Evolutionary conservation across 768 basidiomycete species (phyloP).

Genomic region (Hemileccinum rubropunctum): DNA sequence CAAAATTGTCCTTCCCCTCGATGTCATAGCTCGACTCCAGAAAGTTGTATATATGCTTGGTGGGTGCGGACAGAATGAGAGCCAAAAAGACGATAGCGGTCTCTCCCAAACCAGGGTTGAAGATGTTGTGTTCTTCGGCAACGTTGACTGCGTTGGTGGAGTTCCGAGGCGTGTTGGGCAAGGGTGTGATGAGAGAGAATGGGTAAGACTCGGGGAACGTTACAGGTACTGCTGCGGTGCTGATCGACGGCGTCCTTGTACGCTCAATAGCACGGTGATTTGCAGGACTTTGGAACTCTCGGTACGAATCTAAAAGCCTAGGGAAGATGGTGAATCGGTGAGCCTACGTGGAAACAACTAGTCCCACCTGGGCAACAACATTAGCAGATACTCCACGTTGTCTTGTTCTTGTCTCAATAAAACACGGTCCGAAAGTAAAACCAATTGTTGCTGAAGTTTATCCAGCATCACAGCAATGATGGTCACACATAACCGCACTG

Average conservation of each 20-base stretch:
- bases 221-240: slow-evolving; percentile 60
- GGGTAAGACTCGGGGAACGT: slow-evolving; percentile 95
- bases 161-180: slow-evolving; percentile 53
- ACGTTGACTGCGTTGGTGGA: slow-evolving; percentile 39
- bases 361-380: slow-evolving; percentile 78
- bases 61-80: slow-evolving; percentile 76
- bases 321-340: slow-evolving; percentile 3
- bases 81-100: slow-evolving; percentile 82
- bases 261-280: slow-evolving; percentile 71
- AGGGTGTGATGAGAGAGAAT: slow-evolving; percentile 71
- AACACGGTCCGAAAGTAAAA: slow-evolving; percentile 59
- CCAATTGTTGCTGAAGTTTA: slow-evolving; percentile 78
- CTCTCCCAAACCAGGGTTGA: slow-evolving; percentile 82
- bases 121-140: slow-evolving; percentile 48
- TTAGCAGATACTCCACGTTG: slow-evolving; percentile 83
- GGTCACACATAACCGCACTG: slow-evolving; percentile 84
- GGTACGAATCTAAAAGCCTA: slow-evolving; percentile 85
- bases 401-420: slow-evolving; percentile 81
- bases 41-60: slow-evolving; percentile 72
- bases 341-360: not conserved
- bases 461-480: slow-evolving; percentile 89
- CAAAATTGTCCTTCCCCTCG: slow-evolving; percentile 81
- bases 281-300: slow-evolving; percentile 70
- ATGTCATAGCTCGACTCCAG: slow-evolving; percentile 81
- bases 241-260: slow-evolving; percentile 55